phyloP scores from a whole-genome alignment of 2,329 filamentous ascomycete genomes.

The Exophiala mesophila region DNA sequence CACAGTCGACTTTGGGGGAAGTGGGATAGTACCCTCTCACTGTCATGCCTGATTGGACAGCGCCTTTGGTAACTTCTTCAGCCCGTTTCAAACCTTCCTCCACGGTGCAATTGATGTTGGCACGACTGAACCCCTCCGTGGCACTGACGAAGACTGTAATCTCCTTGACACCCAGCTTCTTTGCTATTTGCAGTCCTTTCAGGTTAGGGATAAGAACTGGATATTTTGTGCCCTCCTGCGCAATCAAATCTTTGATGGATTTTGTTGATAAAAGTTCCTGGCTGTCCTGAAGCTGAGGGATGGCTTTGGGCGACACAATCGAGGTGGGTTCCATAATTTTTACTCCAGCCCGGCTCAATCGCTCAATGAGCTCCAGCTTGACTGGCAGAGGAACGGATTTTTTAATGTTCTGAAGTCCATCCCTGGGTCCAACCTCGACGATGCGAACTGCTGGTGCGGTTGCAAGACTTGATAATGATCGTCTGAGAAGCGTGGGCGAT shows the following conservation, averaged over 20 bases:
- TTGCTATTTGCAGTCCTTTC: constrained; percentile 55
- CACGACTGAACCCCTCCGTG: constrained; percentile 40
- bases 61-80: constrained; percentile 30
- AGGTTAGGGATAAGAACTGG: constrained; percentile 41
- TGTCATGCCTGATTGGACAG: constrained; percentile 27
- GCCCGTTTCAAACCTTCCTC: constrained; percentile 35
- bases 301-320: constrained; percentile 79
- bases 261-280: constrained; percentile 23
- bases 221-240: constrained; percentile 11
- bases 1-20: too few relatives aligned
- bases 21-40: constrained; percentile 36
- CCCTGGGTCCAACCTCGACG: constrained; percentile 77
- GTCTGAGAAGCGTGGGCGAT: too few relatives aligned
- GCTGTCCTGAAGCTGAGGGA: constrained; percentile 62
- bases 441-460: constrained; percentile 45
- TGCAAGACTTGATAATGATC: neutral
- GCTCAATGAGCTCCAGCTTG: constrained; percentile 71
- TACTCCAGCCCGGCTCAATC: constrained; percentile 64
- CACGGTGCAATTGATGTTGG: constrained; percentile 40
- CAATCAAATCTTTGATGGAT: constrained; percentile 3
- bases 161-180: constrained; percentile 33
- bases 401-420: constrained; percentile 85
- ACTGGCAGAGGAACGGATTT: constrained; percentile 63
- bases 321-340: constrained; percentile 73
- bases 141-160: constrained; percentile 41